A percentile compares a stretch with the other conserved stretches of the same genome.
Evolutionary conservation across 2,329 filamentous ascomycete genomes (phyloP).

Genomic region (Parascedosporium putredinis): DNA sequence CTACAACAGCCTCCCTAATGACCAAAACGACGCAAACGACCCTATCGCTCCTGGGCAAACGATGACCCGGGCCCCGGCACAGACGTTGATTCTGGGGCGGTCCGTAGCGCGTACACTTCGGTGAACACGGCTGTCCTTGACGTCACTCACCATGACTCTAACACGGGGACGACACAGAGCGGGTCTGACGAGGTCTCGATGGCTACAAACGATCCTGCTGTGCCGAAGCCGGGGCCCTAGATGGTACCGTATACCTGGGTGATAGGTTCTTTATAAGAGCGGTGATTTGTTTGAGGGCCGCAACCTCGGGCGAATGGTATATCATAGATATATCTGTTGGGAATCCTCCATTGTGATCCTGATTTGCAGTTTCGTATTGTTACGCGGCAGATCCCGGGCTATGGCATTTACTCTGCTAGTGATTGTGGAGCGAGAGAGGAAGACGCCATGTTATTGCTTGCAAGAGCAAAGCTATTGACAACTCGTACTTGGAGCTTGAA

Average conservation of each 20-base stretch:
- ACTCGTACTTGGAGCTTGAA: too few relatives aligned
- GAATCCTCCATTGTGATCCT: too few relatives aligned
- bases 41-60: not conserved
- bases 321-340: too few relatives aligned
- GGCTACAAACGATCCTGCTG: not conserved
- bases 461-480: too few relatives aligned
- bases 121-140: not conserved
- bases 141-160: not conserved
- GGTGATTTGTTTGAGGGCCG: not conserved
- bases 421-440: too few relatives aligned
- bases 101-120: not conserved
- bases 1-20: not conserved
- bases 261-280: not conserved
- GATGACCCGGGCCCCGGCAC: not conserved
- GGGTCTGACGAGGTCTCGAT: not conserved
- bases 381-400: too few relatives aligned
- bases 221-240: not conserved
- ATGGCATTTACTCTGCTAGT: too few relatives aligned
- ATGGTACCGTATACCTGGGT: not conserved
- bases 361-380: too few relatives aligned
- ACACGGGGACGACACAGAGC: not conserved
- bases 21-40: not conserved
- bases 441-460: too few relatives aligned
- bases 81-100: not conserved
- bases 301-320: too few relatives aligned